These are phyloP conservation scores for Malbranchea cinnamomea DNA, from an alignment of 2,329 filamentous ascomycete species.

Conservation along the genomic window DNA sequence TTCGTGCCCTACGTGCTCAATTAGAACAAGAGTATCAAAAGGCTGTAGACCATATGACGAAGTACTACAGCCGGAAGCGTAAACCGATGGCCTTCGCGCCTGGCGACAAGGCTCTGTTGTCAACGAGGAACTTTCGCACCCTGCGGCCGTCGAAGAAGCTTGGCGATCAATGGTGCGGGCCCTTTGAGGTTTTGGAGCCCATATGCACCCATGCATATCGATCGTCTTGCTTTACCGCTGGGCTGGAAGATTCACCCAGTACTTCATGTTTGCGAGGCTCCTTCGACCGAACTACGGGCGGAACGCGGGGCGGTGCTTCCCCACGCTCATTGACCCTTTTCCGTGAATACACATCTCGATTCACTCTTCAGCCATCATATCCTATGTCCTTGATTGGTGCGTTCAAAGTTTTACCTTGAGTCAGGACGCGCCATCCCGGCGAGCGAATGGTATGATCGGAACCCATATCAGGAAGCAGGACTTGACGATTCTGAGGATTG, in stretches of 20 bases:
- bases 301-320: too few species aligned
- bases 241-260: slow-evolving; percentile 2
- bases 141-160: slow-evolving; percentile 3
- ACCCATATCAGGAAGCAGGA: slow-evolving; percentile 8
- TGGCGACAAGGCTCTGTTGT: slow-evolving; percentile 4
- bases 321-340: slow-evolving; percentile 9
- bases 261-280: slow-evolving; percentile 4
- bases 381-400: slow-evolving; percentile 10
- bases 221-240: neutral
- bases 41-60: neutral
- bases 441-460: slow-evolving; percentile 8
- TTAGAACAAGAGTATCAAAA: neutral
- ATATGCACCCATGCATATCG: neutral
- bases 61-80: neutral
- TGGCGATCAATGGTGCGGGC: neutral
- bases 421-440: slow-evolving; percentile 6
- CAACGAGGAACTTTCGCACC: slow-evolving; percentile 1
- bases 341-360: slow-evolving; percentile 8
- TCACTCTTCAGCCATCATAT: slow-evolving; percentile 10
- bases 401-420: slow-evolving; percentile 9
- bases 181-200: neutral
- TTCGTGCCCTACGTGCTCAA: too few species aligned
- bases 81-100: neutral
- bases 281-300: too few species aligned
- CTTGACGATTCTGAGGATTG: slow-evolving; percentile 9